phyloP scores from a whole-genome alignment of 257 asterid species.

The Cordia subcordata region DNA sequence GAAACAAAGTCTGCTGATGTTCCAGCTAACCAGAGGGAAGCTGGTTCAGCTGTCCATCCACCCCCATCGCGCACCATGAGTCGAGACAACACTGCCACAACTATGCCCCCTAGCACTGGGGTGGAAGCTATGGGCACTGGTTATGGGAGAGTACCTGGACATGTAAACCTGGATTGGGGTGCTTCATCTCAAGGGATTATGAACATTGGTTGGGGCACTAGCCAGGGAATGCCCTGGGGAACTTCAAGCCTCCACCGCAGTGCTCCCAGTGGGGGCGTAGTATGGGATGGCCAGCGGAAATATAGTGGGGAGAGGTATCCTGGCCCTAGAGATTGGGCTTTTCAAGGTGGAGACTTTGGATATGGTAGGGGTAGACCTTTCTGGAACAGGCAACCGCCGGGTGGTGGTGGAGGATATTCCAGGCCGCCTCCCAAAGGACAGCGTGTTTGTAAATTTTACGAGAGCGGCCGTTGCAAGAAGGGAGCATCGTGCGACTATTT shows the following conservation, averaged over 20 bases:
- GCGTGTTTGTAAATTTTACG: constrained; percentile 58
- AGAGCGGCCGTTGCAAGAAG: constrained; percentile 54
- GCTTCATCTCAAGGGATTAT: constrained; percentile 59
- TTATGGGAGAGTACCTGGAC: constrained; percentile 61
- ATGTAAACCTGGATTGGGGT: constrained; percentile 61
- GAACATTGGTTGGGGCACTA: constrained; percentile 47
- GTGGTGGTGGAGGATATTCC: constrained; percentile 39
- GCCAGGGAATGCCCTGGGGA: constrained; percentile 48
- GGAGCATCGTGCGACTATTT: constrained; percentile 62
- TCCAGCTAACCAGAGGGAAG: constrained; percentile 30
- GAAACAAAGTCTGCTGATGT: constrained; percentile 48
- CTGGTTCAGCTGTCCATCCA: constrained; percentile 45
- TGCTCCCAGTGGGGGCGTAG: constrained; percentile 36
- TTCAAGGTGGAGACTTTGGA: constrained; percentile 55
- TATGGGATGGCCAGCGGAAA: constrained; percentile 71
- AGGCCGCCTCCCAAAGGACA: constrained; percentile 51
- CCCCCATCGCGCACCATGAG: constrained; percentile 26
- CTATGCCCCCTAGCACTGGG: constrained; percentile 25
- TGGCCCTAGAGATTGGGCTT: constrained; percentile 65
- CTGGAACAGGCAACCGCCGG: constrained; percentile 57
- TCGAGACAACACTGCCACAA: constrained; percentile 33
- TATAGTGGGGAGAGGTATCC: constrained; percentile 58
- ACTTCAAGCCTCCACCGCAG: constrained; percentile 44
- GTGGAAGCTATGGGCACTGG: constrained; percentile 44
- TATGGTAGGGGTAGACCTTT: constrained; percentile 55